Evolutionary conservation across 148 eudicot genomes (phyloP).

Genomic region (Persicaria tinctoria): DNA sequence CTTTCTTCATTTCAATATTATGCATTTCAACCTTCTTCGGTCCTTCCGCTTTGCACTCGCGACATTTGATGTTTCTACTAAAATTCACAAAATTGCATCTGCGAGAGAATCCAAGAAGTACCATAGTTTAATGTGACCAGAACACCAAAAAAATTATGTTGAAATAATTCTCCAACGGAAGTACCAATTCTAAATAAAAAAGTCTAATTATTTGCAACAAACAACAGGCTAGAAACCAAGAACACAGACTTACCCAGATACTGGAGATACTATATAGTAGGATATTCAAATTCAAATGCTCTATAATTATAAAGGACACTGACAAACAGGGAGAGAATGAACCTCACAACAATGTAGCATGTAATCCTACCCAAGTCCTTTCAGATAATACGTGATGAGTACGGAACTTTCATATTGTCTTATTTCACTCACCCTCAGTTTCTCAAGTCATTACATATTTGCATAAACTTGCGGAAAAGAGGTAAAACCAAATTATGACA

Average conservation of each 20-base stretch:
- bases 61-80: constrained; percentile 48
- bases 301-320: neutral
- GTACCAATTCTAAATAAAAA: neutral
- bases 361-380: too few relatives aligned
- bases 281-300: neutral
- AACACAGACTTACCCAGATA: neutral
- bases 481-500: neutral
- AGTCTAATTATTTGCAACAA: neutral
- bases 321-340: too few relatives aligned
- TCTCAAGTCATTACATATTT: too few relatives aligned
- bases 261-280: neutral
- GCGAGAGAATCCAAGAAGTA: constrained; percentile 27
- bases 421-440: too few relatives aligned
- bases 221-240: neutral
- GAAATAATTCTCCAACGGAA: neutral
- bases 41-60: constrained; percentile 48
- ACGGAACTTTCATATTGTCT: too few relatives aligned
- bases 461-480: too few relatives aligned
- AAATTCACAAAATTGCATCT: constrained; percentile 80
- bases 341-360: too few relatives aligned
- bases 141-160: constrained; percentile 9
- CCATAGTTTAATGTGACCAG: neutral
- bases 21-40: constrained; percentile 33
- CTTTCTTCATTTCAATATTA: constrained; percentile 45
- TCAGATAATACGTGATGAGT: too few relatives aligned